phyloP scores from a whole-genome alignment of 1,139 yeast genomes.

The Yamadazyma membranifaciens region DNA sequence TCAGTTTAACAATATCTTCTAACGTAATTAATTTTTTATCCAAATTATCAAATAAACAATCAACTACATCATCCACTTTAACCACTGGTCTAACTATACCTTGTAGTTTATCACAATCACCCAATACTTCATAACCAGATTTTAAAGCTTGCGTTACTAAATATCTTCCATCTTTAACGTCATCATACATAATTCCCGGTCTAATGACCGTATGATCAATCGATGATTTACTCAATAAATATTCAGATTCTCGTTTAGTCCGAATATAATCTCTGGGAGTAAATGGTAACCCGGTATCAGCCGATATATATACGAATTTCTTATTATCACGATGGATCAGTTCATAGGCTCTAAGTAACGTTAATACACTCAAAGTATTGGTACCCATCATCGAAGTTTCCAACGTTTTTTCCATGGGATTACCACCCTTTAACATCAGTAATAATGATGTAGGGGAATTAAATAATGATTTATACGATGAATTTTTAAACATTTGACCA shows the following conservation, averaged over 20 bases:
- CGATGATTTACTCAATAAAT: constrained; percentile 42
- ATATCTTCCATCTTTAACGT: constrained; percentile 14
- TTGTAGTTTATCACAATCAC: constrained; percentile 27
- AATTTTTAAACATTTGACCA: constrained; percentile 71
- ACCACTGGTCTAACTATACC: constrained; percentile 60
- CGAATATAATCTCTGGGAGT: constrained; percentile 68
- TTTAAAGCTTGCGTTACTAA: constrained; percentile 10
- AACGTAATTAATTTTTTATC: constrained; percentile 29
- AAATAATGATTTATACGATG: constrained; percentile 57
- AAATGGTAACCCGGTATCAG: constrained; percentile 55
- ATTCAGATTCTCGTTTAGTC: constrained; percentile 78
- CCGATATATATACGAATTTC: constrained; percentile 72
- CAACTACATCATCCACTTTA: constrained; percentile 69
- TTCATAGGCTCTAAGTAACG: constrained; percentile 44
- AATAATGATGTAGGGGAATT: constrained; percentile 28
- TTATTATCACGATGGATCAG: constrained; percentile 5
- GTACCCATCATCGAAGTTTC: constrained; percentile 56
- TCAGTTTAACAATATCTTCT: constrained; percentile 42
- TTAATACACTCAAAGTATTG: constrained; percentile 69
- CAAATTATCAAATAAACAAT: constrained; percentile 54
- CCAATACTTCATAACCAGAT: constrained; percentile 23
- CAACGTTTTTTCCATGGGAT: constrained; percentile 53
- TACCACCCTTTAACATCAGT: constrained; percentile 28
- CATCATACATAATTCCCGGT: constrained; percentile 84
- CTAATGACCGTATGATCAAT: constrained; percentile 65